phyloP scores from a whole-genome alignment of 2,329 filamentous ascomycete species.

The Claviceps sp. region DNA sequence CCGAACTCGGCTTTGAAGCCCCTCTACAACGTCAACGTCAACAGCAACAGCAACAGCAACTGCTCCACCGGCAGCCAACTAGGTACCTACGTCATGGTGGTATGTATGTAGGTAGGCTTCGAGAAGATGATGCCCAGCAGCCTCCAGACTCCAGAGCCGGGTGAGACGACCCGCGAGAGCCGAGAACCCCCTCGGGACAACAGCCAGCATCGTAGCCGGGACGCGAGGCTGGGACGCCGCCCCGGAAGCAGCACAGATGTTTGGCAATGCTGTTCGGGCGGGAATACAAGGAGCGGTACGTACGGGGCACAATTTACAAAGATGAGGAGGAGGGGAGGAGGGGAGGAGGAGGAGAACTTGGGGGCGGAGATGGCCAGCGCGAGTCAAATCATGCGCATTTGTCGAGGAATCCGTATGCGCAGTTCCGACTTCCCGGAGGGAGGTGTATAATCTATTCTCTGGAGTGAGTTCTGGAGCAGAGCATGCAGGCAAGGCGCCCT shows the following conservation, averaged over 20 bases:
- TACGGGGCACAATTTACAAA: conserved; percentile 53
- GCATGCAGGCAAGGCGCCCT: conserved; percentile 47
- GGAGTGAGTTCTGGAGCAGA: conserved; percentile 44
- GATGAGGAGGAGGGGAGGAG: conserved; percentile 48
- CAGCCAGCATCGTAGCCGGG: conserved; percentile 64
- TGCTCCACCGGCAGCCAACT: conserved; percentile 70
- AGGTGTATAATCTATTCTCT: conserved; percentile 21
- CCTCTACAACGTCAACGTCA: conserved; percentile 95
- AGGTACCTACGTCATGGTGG: conserved; percentile 46
- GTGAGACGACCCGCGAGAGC: conserved; percentile 72
- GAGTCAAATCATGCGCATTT: conserved; percentile 91
- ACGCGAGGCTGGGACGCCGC: conserved; percentile 72
- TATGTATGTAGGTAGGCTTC: too few species aligned
- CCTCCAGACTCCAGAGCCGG: conserved; percentile 47
- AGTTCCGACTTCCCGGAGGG: conserved; percentile 95
- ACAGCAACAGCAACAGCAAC: too few species aligned
- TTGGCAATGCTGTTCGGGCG: conserved; percentile 75
- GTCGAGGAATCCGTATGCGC: conserved; percentile 89
- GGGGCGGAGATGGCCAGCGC: conserved; percentile 62
- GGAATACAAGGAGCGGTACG: conserved; percentile 93
- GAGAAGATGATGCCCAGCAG: conserved; percentile 98
- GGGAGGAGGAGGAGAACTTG: conserved; percentile 77
- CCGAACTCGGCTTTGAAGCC: conserved; percentile 85
- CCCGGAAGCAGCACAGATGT: conserved; percentile 81
- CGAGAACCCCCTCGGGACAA: conserved; percentile 66